These are phyloP conservation scores for Neospermospora avenae DNA, from an alignment of 2,329 filamentous ascomycete genomes.

Conservation along the genomic window DNA sequence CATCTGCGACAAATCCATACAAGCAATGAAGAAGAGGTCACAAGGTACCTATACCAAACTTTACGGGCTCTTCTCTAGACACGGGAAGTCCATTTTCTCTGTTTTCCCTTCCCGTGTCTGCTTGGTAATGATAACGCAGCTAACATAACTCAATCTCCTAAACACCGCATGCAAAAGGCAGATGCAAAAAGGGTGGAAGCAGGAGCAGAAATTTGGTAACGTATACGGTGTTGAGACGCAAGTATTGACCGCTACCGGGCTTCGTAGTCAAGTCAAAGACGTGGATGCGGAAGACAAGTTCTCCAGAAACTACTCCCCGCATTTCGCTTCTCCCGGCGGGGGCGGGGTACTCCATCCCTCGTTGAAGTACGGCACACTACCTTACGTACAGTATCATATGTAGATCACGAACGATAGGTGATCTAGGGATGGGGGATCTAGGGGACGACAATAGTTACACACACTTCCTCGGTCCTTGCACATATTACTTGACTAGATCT, in stretches of 20 bases:
- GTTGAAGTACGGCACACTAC: background rate
- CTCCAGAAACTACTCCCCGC: background rate
- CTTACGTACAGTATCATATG: background rate
- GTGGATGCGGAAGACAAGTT: background rate
- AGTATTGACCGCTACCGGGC: background rate
- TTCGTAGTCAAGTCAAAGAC: no score
- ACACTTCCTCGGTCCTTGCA: background rate
- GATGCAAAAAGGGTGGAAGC: background rate
- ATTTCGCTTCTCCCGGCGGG: constrained; percentile 1
- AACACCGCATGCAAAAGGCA: background rate
- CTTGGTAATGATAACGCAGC: background rate
- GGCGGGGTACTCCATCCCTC: background rate
- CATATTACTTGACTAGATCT: background rate
- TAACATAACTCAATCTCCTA: background rate
- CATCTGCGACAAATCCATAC: no score
- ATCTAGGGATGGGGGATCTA: no score
- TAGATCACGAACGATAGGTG: no score
- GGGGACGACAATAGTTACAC: background rate
- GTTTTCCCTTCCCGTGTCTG: background rate
- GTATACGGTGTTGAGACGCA: background rate
- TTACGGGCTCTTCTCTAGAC: background rate
- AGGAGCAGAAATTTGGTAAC: background rate
- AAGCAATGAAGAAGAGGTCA: background rate
- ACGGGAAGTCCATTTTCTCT: background rate
- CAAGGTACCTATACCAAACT: background rate